Conservation (phyloP, 2,329 filamentous ascomycete species). For the Talaromyces sp. region DNA sequence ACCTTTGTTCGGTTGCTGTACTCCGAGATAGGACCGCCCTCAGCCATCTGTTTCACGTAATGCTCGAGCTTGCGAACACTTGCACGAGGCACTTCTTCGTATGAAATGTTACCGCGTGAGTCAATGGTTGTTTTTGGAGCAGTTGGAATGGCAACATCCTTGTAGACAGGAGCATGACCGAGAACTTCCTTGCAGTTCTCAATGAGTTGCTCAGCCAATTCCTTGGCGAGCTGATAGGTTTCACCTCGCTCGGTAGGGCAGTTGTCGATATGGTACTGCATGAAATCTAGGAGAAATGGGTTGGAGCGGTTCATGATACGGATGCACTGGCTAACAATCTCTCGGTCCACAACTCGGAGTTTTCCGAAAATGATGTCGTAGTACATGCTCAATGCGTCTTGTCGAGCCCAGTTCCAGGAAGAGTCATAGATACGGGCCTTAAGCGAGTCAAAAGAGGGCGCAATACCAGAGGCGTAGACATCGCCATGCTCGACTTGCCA, state of each 20-base stretch:
- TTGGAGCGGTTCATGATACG: conserved; percentile 99
- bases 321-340: conserved; percentile 98
- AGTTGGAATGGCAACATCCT: conserved; percentile 90
- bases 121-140: conserved; percentile 92
- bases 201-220: conserved; percentile 87
- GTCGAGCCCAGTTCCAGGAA: conserved; percentile 98
- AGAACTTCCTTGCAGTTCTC: conserved; percentile 97
- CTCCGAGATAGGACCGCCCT: conserved; percentile 96
- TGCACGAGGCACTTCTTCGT: conserved; percentile 78
- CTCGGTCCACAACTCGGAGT: conserved; percentile 86
- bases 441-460: conserved; percentile 86
- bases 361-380: conserved; percentile 98
- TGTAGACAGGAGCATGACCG: conserved; percentile 80
- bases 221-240: conserved; percentile 96
- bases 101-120: conserved; percentile 85
- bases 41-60: conserved; percentile 97
- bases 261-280: conserved; percentile 99
- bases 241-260: conserved; percentile 95
- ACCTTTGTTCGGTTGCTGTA: conserved; percentile 98
- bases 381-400: conserved; percentile 97
- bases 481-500: conserved; percentile 96
- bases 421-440: conserved; percentile 98
- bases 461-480: conserved; percentile 90
- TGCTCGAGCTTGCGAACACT: conserved; percentile 97
- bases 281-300: conserved; percentile 91